phyloP scores from a whole-genome alignment of 2,329 filamentous ascomycete species.

The Cryoendolithus antarcticus region DNA sequence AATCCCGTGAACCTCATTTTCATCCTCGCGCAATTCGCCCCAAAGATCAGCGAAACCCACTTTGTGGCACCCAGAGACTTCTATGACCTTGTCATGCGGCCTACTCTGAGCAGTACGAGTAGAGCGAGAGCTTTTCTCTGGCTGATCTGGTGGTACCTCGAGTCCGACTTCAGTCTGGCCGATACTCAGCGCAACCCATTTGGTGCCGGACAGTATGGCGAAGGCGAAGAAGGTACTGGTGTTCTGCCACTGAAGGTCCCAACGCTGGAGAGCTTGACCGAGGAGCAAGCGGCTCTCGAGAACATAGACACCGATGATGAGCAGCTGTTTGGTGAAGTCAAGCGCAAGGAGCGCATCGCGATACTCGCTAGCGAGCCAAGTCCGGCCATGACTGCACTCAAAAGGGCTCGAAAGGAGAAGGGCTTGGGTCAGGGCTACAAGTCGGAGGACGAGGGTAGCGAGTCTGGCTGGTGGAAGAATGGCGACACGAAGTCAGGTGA shows the following conservation, averaged over 20 bases:
- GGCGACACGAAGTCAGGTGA: no score
- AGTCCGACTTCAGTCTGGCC: slow-evolving; percentile 85
- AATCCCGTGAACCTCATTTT: slow-evolving; percentile 98
- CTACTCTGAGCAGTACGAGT: slow-evolving; percentile 66
- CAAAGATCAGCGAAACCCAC: slow-evolving; percentile 85
- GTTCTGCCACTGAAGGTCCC: slow-evolving; percentile 49
- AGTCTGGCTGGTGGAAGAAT: slow-evolving; percentile 11
- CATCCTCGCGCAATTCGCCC: slow-evolving; percentile 76
- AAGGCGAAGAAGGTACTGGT: slow-evolving; percentile 26
- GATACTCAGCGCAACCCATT: slow-evolving; percentile 86
- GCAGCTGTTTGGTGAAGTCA: slow-evolving; percentile 56
- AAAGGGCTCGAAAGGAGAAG: slow-evolving; percentile 36
- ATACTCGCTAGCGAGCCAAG: slow-evolving; percentile 67
- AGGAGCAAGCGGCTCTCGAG: slow-evolving; percentile 53
- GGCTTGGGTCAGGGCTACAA: slow-evolving; percentile 20
- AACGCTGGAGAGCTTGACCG: slow-evolving; percentile 49
- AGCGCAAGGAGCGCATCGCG: slow-evolving; percentile 58
- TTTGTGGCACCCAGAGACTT: slow-evolving; percentile 80
- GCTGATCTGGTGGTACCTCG: slow-evolving; percentile 98
- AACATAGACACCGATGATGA: slow-evolving; percentile 65
- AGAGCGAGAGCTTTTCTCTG: slow-evolving; percentile 83
- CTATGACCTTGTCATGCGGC: slow-evolving; percentile 91
- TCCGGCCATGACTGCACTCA: slow-evolving; percentile 45
- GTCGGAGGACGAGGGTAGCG: slow-evolving; percentile 21
- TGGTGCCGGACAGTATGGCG: slow-evolving; percentile 44